Percentiles rank a stretch among this genome's conserved stretches.
Evolutionary conservation across 805 yeast species (phyloP).

Genomic region (Blastobotrys robertii): DNA sequence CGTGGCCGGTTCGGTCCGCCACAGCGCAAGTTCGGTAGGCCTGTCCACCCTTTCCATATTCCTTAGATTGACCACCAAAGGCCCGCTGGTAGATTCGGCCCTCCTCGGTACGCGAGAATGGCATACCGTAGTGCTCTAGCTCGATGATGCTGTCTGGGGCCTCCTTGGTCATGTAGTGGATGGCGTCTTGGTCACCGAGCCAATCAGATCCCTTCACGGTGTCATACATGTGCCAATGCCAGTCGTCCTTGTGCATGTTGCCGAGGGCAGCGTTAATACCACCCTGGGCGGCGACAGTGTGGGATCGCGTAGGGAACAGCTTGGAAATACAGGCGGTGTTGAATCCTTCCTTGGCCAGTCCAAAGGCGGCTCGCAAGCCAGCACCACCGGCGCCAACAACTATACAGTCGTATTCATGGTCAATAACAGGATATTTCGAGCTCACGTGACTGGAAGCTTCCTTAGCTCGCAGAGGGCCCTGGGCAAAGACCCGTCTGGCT

Average conservation of each 20-base stretch:
- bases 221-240: constrained; percentile 99
- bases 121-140: constrained; percentile 96
- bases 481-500: constrained; percentile 26
- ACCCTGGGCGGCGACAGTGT: constrained; percentile 99
- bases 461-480: constrained; percentile 30
- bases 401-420: constrained; percentile 96
- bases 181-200: constrained; percentile 99
- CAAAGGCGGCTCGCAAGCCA: constrained; percentile 97
- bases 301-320: constrained; percentile 96
- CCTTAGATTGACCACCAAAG: constrained; percentile 94
- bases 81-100: constrained; percentile 98
- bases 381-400: constrained; percentile 99
- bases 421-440: constrained; percentile 80
- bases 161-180: constrained; percentile 97
- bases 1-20: constrained; percentile 99
- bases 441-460: constrained; percentile 46
- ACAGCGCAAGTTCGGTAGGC: constrained; percentile 99
- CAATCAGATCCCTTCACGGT: constrained; percentile 99
- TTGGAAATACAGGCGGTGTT: constrained; percentile 97
- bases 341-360: constrained; percentile 92
- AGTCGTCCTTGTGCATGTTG: constrained; percentile 95
- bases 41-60: constrained; percentile 97
- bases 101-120: constrained; percentile 92
- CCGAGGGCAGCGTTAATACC: constrained; percentile 99
- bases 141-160: constrained; percentile 95